Evolutionary conservation across 495 filamentous ascomycete genomes (phyloP).

Genomic region (Penicillium pulvis): DNA sequence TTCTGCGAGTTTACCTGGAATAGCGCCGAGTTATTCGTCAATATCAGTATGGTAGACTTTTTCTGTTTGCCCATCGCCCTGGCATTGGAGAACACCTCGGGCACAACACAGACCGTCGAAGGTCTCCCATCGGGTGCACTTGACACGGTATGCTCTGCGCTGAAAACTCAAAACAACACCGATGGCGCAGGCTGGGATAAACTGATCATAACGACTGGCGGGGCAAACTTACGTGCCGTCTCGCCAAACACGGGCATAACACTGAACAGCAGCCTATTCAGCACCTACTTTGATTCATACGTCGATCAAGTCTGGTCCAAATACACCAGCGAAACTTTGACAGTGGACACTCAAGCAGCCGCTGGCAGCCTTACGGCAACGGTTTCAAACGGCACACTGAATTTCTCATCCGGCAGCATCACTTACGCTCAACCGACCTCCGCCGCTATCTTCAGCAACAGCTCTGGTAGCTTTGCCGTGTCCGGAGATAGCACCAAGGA

Average conservation of each 20-base stretch:
- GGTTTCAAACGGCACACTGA: constrained; percentile 51
- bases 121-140: constrained; percentile 63
- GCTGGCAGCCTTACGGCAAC: constrained; percentile 54
- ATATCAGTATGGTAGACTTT: constrained; percentile 78
- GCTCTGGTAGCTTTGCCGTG: constrained; percentile 65
- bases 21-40: constrained; percentile 65
- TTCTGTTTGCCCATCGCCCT: constrained; percentile 66
- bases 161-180: constrained; percentile 51
- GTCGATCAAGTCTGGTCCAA: constrained; percentile 65
- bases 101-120: constrained; percentile 54
- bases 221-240: constrained; percentile 59
- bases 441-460: constrained; percentile 70
- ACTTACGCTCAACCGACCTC: constrained; percentile 59
- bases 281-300: constrained; percentile 63
- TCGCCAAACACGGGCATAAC: constrained; percentile 66
- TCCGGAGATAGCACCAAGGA: constrained; percentile 48
- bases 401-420: constrained; percentile 47
- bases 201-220: constrained; percentile 56
- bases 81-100: constrained; percentile 54
- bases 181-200: constrained; percentile 66
- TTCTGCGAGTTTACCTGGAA: constrained; percentile 80
- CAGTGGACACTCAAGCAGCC: constrained; percentile 63
- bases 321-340: constrained; percentile 53
- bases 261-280: constrained; percentile 57
- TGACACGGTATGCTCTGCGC: constrained; percentile 51